Evolutionary conservation across 345 rosid genomes (phyloP), one percentile per base, ranked within the genome.

Genomic region (Populus nigra): DNA sequence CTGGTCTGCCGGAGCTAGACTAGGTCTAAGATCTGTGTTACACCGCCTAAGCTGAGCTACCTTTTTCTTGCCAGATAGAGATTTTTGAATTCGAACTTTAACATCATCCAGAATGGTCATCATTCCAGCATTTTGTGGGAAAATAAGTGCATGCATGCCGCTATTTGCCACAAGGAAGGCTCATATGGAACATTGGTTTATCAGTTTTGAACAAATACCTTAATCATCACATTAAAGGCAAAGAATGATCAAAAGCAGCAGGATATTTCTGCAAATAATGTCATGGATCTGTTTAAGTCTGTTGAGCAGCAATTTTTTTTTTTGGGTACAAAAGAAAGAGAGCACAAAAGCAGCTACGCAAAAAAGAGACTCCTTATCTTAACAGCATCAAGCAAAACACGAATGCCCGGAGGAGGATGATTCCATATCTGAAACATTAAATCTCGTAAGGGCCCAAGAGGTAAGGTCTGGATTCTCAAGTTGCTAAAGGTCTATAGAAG

Each of bases 31-130:
- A 36, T 94, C 98, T 3, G 97, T 88, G 84, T 84, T 74, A 86
- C 98, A 91, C 47, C 93, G 68, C 81, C 98, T 53, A 9, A 94
- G 92, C 90, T 94, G 91, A 8, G 89, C 88, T 38, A 63, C 8
- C 36, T 82, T 83, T 70, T 74, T 88, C 55, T 53, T 74, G 2
- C 77, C 76, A 25, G 88, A 61, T 69, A 89, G 92, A 74, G 91
- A 86, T 73, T 88, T 89, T 33, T 89, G 92, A 66, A 94, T 83
- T 66, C 95, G 69, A 5, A 90, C 23, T 83, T 86, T 90, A 35
- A 91, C 83, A 77, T 92, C 97, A 36, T 94, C 96, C 0, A 94
- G 85, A 75, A 94, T 92, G 15, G 90, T 83, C 74, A 90, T 88
- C 90, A 92, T 92, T 8, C 94, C 89, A 22, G 94, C 2, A 74